phyloP scores from a whole-genome alignment of 2,329 filamentous ascomycete genomes.

The Aspergillus amoenus region DNA sequence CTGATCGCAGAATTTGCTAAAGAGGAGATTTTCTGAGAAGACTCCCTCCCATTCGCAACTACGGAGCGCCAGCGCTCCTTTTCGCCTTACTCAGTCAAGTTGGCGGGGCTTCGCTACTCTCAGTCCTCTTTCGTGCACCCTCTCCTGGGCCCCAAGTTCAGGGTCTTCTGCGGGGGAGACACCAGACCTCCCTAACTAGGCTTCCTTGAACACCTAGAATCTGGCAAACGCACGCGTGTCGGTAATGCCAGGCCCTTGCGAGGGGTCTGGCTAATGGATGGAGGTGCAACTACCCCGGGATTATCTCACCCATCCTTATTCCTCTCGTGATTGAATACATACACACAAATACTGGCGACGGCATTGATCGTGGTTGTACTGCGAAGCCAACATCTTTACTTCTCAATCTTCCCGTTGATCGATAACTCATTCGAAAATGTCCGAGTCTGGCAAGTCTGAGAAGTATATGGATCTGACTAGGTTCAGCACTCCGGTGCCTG shows the following conservation, averaged over 20 bases:
- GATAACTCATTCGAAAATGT: conserved; percentile 34
- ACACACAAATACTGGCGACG: conserved; percentile 2
- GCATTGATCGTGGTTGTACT: not conserved
- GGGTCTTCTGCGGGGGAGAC: conserved; percentile 95
- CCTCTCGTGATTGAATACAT: conserved; percentile 15
- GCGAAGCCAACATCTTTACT: not conserved
- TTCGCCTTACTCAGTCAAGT: conserved; percentile 70
- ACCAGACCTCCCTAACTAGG: conserved; percentile 95
- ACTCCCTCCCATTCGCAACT: conserved; percentile 25
- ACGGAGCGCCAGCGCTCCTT: conserved; percentile 44
- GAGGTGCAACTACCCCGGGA: conserved; percentile 32
- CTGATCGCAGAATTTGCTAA: conserved; percentile 15
- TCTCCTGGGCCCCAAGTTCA: conserved; percentile 86
- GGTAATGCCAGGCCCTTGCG: conserved; percentile 42
- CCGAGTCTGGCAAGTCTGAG: conserved; percentile 64
- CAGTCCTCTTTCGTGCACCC: conserved; percentile 76
- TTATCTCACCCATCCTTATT: conserved; percentile 24
- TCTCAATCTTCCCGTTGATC: not conserved
- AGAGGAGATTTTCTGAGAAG: conserved; percentile 14
- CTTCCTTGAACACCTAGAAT: conserved; percentile 32
- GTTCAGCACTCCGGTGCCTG: conserved; percentile 63
- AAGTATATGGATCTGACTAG: conserved; percentile 57
- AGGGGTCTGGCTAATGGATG: conserved; percentile 45
- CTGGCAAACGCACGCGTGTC: conserved; percentile 38
- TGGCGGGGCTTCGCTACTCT: conserved; percentile 78